Conservation (phyloP, 345 rosid species). For the Ceriops zippeliana region DNA sequence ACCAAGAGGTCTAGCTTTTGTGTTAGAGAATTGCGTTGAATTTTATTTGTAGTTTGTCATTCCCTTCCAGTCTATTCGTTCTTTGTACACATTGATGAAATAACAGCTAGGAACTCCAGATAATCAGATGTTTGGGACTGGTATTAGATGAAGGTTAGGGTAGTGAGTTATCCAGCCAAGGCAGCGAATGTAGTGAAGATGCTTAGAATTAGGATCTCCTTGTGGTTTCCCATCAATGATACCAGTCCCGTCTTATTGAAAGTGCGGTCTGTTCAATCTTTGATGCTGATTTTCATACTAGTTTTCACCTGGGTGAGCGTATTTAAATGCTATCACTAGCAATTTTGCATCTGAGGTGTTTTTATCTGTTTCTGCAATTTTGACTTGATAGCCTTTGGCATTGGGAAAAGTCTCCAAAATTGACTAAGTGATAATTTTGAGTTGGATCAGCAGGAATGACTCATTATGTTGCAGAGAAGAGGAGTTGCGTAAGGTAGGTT, state of each 20-base stretch:
- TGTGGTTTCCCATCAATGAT: not conserved
- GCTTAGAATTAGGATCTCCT: constrained; percentile 11
- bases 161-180: constrained; percentile 1
- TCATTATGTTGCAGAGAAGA: too few relatives aligned
- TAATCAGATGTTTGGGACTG: constrained; percentile 23
- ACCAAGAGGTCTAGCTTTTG: constrained; percentile 19
- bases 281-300: too few relatives aligned
- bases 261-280: not conserved
- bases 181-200: constrained; percentile 9
- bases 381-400: too few relatives aligned
- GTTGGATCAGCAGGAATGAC: not conserved
- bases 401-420: too few relatives aligned
- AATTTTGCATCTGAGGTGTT: too few relatives aligned
- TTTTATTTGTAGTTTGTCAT: constrained; percentile 12
- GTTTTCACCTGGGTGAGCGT: too few relatives aligned
- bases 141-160: not conserved
- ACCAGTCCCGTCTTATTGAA: not conserved
- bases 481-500: too few relatives aligned
- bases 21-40: constrained; percentile 26
- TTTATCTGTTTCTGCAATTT: too few relatives aligned
- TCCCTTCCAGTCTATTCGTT: constrained; percentile 25
- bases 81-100: constrained; percentile 42
- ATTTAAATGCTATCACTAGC: not conserved
- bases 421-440: too few relatives aligned
- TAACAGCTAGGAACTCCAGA: constrained; percentile 32